Evolutionary conservation across 805 yeast genomes (phyloP), one percentile per base, ranked within the genome.

Genomic region (Scheffersomyces amazonensis): DNA sequence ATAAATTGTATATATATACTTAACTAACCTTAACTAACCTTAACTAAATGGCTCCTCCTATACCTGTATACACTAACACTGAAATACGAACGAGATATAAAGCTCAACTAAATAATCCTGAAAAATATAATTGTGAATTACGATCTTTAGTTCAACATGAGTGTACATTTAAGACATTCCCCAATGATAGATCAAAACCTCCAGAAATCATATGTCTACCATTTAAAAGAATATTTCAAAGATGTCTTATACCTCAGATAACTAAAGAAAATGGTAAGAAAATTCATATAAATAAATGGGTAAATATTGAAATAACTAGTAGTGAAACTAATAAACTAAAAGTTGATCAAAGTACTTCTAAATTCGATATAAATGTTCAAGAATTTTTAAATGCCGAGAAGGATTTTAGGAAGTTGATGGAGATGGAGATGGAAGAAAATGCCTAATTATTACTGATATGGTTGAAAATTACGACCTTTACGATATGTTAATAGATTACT

Each of bases 121-220:
- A 54, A 4, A 56, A 62, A 36, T 57, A 61, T 44, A 35, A 58
- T 8, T 69, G 75, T 43, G 47, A 53, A 11, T 49, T 63, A 20
- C 62, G 53, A 37, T 54, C 66, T 16, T 40, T 69, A 17, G 55
- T 64, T 1, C 75, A 69, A 40, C 60, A 63, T 47, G 73, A 69
- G 44, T 69, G 75, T 43, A 69, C 74, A 3, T 69, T 68, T 40
- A 53, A 49, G 31, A 27, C 48, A 3, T 51, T 50, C 10, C 50
- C 49, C 2, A 55, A 54, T 29, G 37, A 44, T 21, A 15, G 31
- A 20, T 36, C 45, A 24, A 40, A 41, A n/a, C 53, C 58, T 2
- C 63, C 60, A 22, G 64, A 64, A 39, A 66, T 66, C 28, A 58
- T 69, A 20, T 69, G 75, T 40, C 48, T 69, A 21, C 75, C 75